A percentile compares a stretch with the other conserved stretches of the same genome.
Evolutionary conservation across 176 grass and related monocot species (phyloP).

Genomic region (Eleusine coracana): DNA sequence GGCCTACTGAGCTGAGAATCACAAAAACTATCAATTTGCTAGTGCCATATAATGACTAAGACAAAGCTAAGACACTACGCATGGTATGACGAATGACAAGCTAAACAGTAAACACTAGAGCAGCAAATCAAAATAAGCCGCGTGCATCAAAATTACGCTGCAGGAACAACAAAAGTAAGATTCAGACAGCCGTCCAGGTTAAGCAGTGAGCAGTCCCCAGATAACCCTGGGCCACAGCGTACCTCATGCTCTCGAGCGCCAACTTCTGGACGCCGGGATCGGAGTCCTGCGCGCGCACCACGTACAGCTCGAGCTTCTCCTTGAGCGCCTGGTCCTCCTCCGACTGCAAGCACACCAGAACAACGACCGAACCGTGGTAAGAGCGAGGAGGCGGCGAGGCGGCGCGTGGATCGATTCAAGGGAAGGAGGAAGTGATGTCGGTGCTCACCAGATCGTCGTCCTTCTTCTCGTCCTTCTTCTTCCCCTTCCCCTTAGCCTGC

Average conservation of each 20-base stretch:
- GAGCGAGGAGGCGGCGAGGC: background rate
- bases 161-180: background rate
- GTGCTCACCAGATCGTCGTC: slow-evolving; percentile 55
- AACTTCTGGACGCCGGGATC: slow-evolving; percentile 71
- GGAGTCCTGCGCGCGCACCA: slow-evolving; percentile 60
- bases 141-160: background rate
- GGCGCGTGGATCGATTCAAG: background rate
- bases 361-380: background rate
- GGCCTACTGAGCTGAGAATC: no score
- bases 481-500: slow-evolving; percentile 42
- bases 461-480: slow-evolving; percentile 59
- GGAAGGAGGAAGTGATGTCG: background rate
- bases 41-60: background rate
- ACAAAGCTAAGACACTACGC: background rate
- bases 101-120: no score
- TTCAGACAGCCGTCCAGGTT: background rate
- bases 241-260: slow-evolving; percentile 85
- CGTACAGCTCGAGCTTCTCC: slow-evolving; percentile 72
- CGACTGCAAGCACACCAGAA: slow-evolving; percentile 40
- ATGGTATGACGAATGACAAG: background rate
- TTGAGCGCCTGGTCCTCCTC: slow-evolving; percentile 76
- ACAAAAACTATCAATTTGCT: no score
- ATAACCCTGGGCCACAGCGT: background rate
- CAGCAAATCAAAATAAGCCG: background rate
- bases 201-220: background rate